Evolutionary conservation across 768 basidiomycete species (phyloP).

Genomic region (Paxillus involutus): DNA sequence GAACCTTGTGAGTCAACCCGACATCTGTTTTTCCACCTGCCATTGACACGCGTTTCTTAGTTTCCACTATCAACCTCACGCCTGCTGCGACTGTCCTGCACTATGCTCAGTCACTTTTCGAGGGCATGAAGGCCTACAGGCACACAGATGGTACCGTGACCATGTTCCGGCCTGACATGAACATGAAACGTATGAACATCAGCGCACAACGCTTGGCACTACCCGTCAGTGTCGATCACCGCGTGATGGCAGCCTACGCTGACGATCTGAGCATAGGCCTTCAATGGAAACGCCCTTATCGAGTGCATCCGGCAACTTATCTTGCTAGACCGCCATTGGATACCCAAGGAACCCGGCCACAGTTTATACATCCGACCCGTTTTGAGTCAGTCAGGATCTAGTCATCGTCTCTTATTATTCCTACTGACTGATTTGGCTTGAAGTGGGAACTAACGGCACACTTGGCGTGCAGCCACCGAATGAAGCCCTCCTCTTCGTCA

Average conservation of each 20-base stretch:
- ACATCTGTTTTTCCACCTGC: neutral
- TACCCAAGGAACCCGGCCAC: conserved; percentile 84
- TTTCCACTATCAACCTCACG: conserved; percentile 20
- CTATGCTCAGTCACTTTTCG: conserved; percentile 90
- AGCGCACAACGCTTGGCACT: conserved; percentile 78
- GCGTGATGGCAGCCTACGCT: neutral
- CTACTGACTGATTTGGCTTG: conserved; percentile 5
- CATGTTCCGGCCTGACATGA: conserved; percentile 94
- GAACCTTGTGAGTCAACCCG: conserved; percentile 63
- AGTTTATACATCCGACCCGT: conserved; percentile 91
- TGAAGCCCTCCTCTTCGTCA: conserved; percentile 67
- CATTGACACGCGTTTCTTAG: conserved; percentile 14
- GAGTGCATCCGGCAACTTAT: conserved; percentile 87
- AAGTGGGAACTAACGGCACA: conserved; percentile 68
- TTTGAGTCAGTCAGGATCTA: conserved; percentile 43
- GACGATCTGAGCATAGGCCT: conserved; percentile 47
- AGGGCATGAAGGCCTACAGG: conserved; percentile 94
- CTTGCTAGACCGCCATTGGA: conserved; percentile 84
- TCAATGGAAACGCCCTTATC: conserved; percentile 72
- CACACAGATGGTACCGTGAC: conserved; percentile 69
- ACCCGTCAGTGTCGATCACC: conserved; percentile 48
- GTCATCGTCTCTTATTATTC: neutral
- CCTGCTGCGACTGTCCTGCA: conserved; percentile 73
- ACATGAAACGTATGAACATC: conserved; percentile 93
- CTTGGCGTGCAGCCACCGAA: conserved; percentile 57